Evolutionary conservation across 176 grass and related monocot genomes (phyloP), one percentile per base, ranked within the genome.

Genomic region (Panicum miliaceum): DNA sequence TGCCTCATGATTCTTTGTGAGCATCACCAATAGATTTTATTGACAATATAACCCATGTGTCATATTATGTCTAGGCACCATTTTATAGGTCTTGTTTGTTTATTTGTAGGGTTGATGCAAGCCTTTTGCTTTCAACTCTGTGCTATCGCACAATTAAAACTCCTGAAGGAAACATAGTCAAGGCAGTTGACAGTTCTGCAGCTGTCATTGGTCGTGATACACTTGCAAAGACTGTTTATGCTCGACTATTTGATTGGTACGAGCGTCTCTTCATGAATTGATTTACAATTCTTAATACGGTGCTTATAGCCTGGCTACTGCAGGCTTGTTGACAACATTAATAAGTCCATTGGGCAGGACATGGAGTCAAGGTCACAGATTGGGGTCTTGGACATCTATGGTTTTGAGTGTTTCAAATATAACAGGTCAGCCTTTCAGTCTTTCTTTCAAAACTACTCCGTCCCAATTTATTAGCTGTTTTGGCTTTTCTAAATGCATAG

Each of bases 261-360:
- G 22, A 70, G 35, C 71, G 63, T 79, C 57, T 73, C 64, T 40
- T 52, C 20, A 3, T 72, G 40, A 50, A 47, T 60, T 47, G 26
- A 52, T 59, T 56, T 75, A 16, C 3, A 77, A 45, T 83, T 85
- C 76, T 62, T 38, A 62, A 84, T 56, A 40, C 43, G 42, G 48
- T 64, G 46, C 64, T 54, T 50, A 63, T 71, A 87, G 27, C 3
- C 9, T 89, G 71, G 76, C 77, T 80, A 62, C 80, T 89, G 81
- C 80, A 97, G 94, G 94, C 94, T 97, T 88, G 91, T 97, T 80
- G 91, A 97, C 47, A 97, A 91, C 81, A 91, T 97, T 87, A 97
- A 97, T 65, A 97, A 93, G 86, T 97, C 94, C 29, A 90, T 97
- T 73, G 94, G 94, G 57, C 91, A 93, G 81, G 94, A 97, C 65